Base-by-base conservation (phyloP, 1,284 basidiomycete genomes). In the Puccinia novopanici region DNA sequence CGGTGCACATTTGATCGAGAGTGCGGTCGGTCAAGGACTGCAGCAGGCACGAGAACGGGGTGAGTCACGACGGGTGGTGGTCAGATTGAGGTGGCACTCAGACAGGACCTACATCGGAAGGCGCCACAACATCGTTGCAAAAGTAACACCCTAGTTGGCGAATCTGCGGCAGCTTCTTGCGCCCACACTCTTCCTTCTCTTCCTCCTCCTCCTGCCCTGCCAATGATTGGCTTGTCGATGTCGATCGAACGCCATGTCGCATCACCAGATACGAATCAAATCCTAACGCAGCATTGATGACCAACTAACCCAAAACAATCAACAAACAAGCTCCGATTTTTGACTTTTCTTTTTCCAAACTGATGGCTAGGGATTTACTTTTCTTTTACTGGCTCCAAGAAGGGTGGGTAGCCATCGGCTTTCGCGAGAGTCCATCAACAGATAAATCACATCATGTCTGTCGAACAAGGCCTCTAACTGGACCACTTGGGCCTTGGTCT, bases 1-100 rank as follows among this genome's bases (percentile, higher is more conserved):
- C 97, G 0, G 97, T 99, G 85, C 97, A 99, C 96, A 98, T 98
- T 85, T 99, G 96, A 85, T 99, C 97, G 37, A 99, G 89, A 0
- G 95, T 98, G 50, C 95, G 89, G 84, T 99, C 95, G 0, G 93
- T 92, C 70, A 98, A 88, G 0, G 93, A 95, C 95, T 97, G 81
- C 2, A 5, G 19, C 0, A 13, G 4, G 0, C 40, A 22, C 50
- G 34, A 34, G 34, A 34, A 34, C 34, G 34, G 34, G 34, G 34
- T 34, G 4, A 34, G 34, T 34, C 2, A 34, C 34, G 1, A 34
- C 34, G 2, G 34, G 34, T 34, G 34, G 2, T 34, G 34, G 2
- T 34, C 34, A 34, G 2, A 34, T 5, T 15, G 24, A 70, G 10
- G 19, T n/a, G 61, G 67, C 52, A 75, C 19, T 15, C 52, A 17